These are phyloP conservation scores for Sarcodon sp. DNA, from an alignment of 768 basidiomycete species.

Conservation along the genomic window DNA sequence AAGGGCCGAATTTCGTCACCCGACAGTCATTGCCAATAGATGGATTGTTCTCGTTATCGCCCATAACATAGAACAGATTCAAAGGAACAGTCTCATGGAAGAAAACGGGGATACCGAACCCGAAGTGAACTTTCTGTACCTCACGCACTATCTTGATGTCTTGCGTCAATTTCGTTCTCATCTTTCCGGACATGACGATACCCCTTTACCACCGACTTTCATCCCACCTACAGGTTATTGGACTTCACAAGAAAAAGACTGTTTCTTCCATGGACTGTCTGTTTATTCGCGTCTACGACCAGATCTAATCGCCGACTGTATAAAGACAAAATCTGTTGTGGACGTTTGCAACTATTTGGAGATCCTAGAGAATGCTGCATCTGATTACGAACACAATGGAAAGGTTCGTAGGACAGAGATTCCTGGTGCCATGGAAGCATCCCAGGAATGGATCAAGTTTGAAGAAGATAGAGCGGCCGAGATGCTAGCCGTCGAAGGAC, in stretches of 20 bases:
- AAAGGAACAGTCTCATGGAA: no score
- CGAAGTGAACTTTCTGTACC: slow-evolving; percentile 10
- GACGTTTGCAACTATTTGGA: slow-evolving; percentile 64
- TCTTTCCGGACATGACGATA: slow-evolving; percentile 20
- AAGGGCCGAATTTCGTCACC: no score
- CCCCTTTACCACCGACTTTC: slow-evolving; percentile 22
- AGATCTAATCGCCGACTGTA: slow-evolving; percentile 58
- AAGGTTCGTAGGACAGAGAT: slow-evolving; percentile 13
- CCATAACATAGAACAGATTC: no score
- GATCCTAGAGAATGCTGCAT: slow-evolving; percentile 26
- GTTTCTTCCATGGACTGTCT: slow-evolving; percentile 59
- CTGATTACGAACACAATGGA: neutral
- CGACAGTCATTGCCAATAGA: no score
- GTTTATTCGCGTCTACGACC: slow-evolving; percentile 61
- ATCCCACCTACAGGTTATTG: slow-evolving; percentile 29
- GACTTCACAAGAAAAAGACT: slow-evolving; percentile 55
- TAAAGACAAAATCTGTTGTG: slow-evolving; percentile 51
- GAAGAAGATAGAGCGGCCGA: slow-evolving; percentile 32
- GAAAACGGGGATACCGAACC: slow-evolving; percentile 5
- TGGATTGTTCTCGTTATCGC: no score
- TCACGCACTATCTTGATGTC: slow-evolving; percentile 8
- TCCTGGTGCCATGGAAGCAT: slow-evolving; percentile 40
- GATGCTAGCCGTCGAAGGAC: slow-evolving; percentile 15
- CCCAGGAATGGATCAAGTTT: slow-evolving; percentile 31
- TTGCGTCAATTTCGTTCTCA: slow-evolving; percentile 11